Evolutionary conservation across 495 filamentous ascomycete genomes (phyloP), one percentile per base, ranked within the genome.

Genomic region (Hypoxylon fragiforme): DNA sequence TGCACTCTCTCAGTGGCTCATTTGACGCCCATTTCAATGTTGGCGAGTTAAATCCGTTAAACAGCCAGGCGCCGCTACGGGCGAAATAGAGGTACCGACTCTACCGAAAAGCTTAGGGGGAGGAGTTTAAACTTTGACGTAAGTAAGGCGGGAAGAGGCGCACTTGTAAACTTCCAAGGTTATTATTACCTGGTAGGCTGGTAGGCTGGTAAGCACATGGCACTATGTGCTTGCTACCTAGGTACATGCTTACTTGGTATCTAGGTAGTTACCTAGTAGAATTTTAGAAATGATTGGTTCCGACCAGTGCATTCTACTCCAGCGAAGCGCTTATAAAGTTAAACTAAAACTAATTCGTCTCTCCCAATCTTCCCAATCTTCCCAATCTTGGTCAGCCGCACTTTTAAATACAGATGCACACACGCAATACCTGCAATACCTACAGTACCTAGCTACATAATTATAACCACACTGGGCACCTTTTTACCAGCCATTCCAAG

Each of bases 291-390:
- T 43, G 47, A 57, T 57, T 62, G 52, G 58, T 37, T 21, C 37
- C 15, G 22, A 36, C 36, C 38, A 16, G 35, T 55, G 36, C 31
- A 31, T 32, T 34, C 31, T 34, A n/a, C 26, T 30, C 30, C 43
- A 14, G 12, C 26, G n/a, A 26, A 32, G 58, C 58, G 58, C 58
- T 56, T 62, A 57, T 44, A 50, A 49, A 52, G n/a, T 7, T 31
- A 20, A 9, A 28, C 24, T 28, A 28, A 28, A n/a, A 28, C 24
- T 9, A 28, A 28, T 28, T 28, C 24, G 24, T 9, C 24, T 28
- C 24, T 28, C 24, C 24, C n/a, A n/a, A n/a, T n/a, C n/a, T n/a
- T n/a, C n/a, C n/a, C n/a, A n/a, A n/a, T n/a, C n/a, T n/a, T n/a
- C n/a, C n/a, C n/a, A n/a, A 28, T 28, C 9, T 28, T 28, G 24